Percentiles rank a stretch among this genome's conserved stretches.
Evolutionary conservation across 495 filamentous ascomycete species (phyloP).

Genomic region (Lineolata rhizophorae): DNA sequence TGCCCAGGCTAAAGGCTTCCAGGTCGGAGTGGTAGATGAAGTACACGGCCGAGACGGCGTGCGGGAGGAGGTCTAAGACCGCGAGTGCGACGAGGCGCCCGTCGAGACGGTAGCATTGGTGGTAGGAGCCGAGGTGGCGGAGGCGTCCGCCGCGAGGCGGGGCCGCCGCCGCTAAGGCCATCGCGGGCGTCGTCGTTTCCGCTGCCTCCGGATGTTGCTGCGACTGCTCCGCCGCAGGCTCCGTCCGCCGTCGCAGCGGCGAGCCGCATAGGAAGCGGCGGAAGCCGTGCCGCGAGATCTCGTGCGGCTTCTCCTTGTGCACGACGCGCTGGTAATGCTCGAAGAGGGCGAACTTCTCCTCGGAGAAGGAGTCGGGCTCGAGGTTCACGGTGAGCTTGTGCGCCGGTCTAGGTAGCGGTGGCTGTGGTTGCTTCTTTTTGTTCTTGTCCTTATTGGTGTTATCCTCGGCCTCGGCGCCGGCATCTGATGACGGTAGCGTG

Average conservation of each 20-base stretch:
- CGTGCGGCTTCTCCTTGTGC: conserved; percentile 47
- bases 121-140: conserved; percentile 63
- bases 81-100: conserved; percentile 72
- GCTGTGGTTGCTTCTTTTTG: too few relatives aligned
- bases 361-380: conserved; percentile 57
- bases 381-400: conserved; percentile 62
- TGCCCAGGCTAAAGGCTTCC: conserved; percentile 61
- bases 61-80: conserved; percentile 70
- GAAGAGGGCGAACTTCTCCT: conserved; percentile 72
- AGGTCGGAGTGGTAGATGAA: conserved; percentile 77
- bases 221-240: too few relatives aligned
- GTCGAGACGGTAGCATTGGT: conserved; percentile 87
- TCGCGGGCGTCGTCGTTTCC: background rate
- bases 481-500: too few relatives aligned
- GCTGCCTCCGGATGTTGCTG: background rate
- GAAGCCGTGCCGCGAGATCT: conserved; percentile 51
- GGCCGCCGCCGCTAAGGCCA: conserved; percentile 10
- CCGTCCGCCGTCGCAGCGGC: conserved; percentile 35
- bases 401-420: conserved; percentile 42
- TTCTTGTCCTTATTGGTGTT: too few relatives aligned
- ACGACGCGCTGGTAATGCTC: conserved; percentile 68
- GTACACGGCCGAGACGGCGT: conserved; percentile 83
- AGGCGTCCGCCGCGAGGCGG: conserved; percentile 26
- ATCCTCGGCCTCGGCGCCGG: too few relatives aligned
- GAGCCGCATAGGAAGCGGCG: conserved; percentile 66